Conservation (phyloP, 305 asterid genomes). For the Coffea humblotiana region DNA sequence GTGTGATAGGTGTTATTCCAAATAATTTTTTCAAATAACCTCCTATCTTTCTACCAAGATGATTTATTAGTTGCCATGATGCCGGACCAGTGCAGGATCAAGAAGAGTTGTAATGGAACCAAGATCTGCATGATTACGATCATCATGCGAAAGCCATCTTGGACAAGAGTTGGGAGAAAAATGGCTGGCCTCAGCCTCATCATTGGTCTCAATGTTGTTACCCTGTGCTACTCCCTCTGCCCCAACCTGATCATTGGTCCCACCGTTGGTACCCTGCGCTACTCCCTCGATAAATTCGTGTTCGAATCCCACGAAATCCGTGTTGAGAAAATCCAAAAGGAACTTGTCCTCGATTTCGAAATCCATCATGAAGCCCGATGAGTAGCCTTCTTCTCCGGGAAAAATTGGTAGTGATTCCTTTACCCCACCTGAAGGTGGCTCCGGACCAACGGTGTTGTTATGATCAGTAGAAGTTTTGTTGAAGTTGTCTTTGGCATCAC, state of each 20-base stretch:
- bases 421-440: neutral
- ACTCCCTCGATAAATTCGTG: neutral
- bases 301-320: neutral
- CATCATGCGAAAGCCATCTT: neutral
- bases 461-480: neutral
- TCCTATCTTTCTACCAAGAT: too few relatives aligned
- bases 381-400: neutral
- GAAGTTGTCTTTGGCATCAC: neutral
- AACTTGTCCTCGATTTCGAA: conserved; percentile 24
- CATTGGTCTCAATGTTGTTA: neutral
- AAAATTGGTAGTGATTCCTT: neutral
- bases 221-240: neutral
- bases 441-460: neutral
- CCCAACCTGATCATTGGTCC: too few relatives aligned
- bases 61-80: neutral
- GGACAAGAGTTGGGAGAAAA: neutral
- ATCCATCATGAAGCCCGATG: conserved; percentile 11
- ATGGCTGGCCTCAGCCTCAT: neutral
- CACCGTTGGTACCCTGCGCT: too few relatives aligned
- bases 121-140: conserved; percentile 11
- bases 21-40: too few relatives aligned
- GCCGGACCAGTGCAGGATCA: conserved; percentile 13
- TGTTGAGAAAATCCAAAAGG: conserved; percentile 15
- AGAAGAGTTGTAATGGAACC: conserved; percentile 17
- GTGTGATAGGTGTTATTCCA: too few relatives aligned